Base-by-base conservation (phyloP, 495 filamentous ascomycete species). In the Xylaria acuta region DNA sequence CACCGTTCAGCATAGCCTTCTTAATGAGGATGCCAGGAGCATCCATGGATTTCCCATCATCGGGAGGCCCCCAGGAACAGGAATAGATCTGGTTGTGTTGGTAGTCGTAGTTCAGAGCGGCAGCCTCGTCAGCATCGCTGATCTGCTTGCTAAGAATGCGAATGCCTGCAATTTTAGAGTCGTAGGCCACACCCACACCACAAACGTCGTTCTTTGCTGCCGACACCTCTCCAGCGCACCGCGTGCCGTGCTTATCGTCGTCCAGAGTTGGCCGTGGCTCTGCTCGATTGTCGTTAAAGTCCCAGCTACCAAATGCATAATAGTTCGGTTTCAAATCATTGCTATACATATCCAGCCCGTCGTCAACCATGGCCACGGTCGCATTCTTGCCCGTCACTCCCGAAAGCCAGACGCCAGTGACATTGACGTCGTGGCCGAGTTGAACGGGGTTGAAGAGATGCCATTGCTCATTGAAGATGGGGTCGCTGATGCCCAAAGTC, bases 341-440 rank as follows among this genome's bases (percentile, higher is more conserved):
- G 84, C 94, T 97, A 82, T 99, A 92, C 93, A 99, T 96, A 76
- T 99, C 96, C 73, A 99, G 81, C 1, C 96, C 96, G 82, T 99
- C 96, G 75, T 99, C 96, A 11, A 99, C 93, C 76, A 99, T 94
- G 49, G 95, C 94, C 5, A 96, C 94, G 1, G 92, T 96, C 12
- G 92, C 88, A 73, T 96, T 96, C 74, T 93, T 87, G 34, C 96
- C 96, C 0, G 97, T 99, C 45, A 97, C 91, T n/a, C 95, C 95
- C 71, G 95, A 88, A 73, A 93, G 78, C 96, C 96, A 99, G 22
- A 98, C 82, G 40, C 90, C 94, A 2, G 94, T 96, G 40, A 98
- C 94, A 77, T 99, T 99, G 56, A 99, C 86, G 80, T 98, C 95
- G 81, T 98, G 93, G 16, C 95, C 95, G 18, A 89, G 76, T 77